Percentiles rank a stretch among this genome's conserved stretches.
These are phyloP conservation scores for Biancaea sappan DNA, from an alignment of 306 rosid species.

Conservation along the genomic window DNA sequence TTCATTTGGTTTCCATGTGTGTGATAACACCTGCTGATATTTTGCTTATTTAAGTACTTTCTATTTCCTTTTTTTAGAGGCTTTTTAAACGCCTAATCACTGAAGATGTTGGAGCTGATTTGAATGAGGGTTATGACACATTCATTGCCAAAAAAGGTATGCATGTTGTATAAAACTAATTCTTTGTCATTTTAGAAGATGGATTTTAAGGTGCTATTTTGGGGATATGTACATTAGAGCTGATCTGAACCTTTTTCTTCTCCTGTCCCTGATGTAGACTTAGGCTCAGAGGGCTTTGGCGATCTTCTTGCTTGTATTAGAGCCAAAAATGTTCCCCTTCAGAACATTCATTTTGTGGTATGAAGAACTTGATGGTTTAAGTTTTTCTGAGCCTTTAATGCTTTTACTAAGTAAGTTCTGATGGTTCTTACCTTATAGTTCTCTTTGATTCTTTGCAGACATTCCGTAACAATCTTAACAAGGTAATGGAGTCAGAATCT, in stretches of 20 bases:
- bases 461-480: slow-evolving; percentile 88
- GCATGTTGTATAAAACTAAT: neutral
- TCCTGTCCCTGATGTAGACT: slow-evolving; percentile 50
- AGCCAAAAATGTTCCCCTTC: slow-evolving; percentile 79
- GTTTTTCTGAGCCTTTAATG: slow-evolving; percentile 21
- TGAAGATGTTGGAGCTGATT: slow-evolving; percentile 89
- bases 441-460: slow-evolving; percentile 61
- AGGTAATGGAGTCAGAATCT: slow-evolving; percentile 54
- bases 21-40: slow-evolving; percentile 11
- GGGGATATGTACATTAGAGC: slow-evolving; percentile 24
- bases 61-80: slow-evolving; percentile 57
- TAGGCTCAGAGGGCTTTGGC: slow-evolving; percentile 91
- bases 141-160: slow-evolving; percentile 73
- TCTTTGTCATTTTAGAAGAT: neutral
- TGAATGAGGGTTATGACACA: slow-evolving; percentile 85
- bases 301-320: slow-evolving; percentile 91
- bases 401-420: slow-evolving; percentile 28
- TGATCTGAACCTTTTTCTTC: slow-evolving; percentile 26
- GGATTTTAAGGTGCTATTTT: slow-evolving; percentile 15
- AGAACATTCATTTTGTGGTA: slow-evolving; percentile 97
- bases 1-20: neutral
- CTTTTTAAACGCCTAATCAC: slow-evolving; percentile 89
- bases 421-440: slow-evolving; percentile 24
- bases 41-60: slow-evolving; percentile 12
- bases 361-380: slow-evolving; percentile 30